Evolutionary conservation across 1,139 yeast genomes (phyloP), one percentile per base, ranked within the genome.

Genomic region (Yamadazyma kanchanaburiensis): DNA sequence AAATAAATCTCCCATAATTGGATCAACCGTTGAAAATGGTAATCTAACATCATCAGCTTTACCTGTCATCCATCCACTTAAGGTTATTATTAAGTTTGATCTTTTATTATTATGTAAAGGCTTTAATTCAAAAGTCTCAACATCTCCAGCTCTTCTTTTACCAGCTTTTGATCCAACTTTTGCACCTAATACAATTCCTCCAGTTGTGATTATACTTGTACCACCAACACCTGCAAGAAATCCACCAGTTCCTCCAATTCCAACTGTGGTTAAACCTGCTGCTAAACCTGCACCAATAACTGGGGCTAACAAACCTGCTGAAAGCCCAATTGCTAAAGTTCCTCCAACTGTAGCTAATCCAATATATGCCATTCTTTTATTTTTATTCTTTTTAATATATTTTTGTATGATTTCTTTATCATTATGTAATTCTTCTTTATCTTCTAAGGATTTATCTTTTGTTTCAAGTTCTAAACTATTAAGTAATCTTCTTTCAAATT

Each of bases 341-440:
- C 99, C 99, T 11, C 98, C 97, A n/a, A 89, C 70, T 3, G 97
- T 91, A 0, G 98, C 99, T 34, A 94, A 62, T 0, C 98, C 98
- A 41, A 94, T 87, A 50, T 86, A 87, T 35, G 89, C 83, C 53
- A 86, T 64, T 47, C 91, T 80, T 48, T 72, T 80, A 39, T 73
- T 75, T 41, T 71, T 71, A 27, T 81, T 77, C 44, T 66, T 70
- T 48, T 76, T 83, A 22, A 86, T 72, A 42, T 94, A 76, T 27
- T 70, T 71, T 30, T 83, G 82, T 50, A 85, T 72, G 38, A 86
- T 73, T 39, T 78, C 80, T 14, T 69, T 64, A 49, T 89, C 96
- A 39, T 80, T 76, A 76, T 95, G 75, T 6, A 75, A 72, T 47
- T 88, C 95, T 38, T 75, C 80, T 29, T 76, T 81, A 36, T 66